phyloP scores from a whole-genome alignment of 345 rosid genomes.

The Iberis pinnata region DNA sequence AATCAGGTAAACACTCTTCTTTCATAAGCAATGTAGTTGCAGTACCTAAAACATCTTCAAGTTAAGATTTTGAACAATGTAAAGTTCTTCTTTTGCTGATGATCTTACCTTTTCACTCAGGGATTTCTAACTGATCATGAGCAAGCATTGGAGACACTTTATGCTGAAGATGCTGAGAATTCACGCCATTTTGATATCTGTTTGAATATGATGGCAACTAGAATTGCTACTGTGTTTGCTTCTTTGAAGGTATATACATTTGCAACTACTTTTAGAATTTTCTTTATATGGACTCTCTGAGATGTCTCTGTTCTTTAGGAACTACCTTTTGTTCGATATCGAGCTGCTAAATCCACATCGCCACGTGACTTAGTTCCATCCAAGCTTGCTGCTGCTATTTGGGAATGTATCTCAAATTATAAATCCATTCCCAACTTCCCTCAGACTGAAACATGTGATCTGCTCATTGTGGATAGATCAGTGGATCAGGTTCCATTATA shows the following conservation, averaged over 20 bases:
- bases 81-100: not conserved
- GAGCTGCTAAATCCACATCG: slow-evolving; percentile 42
- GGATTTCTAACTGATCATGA: slow-evolving; percentile 90
- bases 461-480: slow-evolving; percentile 86
- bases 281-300: no score
- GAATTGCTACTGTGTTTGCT: slow-evolving; percentile 88
- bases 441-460: slow-evolving; percentile 72
- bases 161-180: slow-evolving; percentile 49
- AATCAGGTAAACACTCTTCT: slow-evolving; percentile 47
- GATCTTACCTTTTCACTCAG: slow-evolving; percentile 37
- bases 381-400: slow-evolving; percentile 71
- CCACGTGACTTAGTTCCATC: slow-evolving; percentile 55
- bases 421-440: slow-evolving; percentile 88
- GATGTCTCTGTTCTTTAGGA: slow-evolving; percentile 39
- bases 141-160: slow-evolving; percentile 58
- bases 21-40: not conserved
- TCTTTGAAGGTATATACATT: slow-evolving; percentile 57
- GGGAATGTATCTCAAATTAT: slow-evolving; percentile 45
- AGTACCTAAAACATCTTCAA: not conserved
- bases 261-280: not conserved
- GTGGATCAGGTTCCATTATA: slow-evolving; percentile 80
- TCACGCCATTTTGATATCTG: slow-evolving; percentile 55
- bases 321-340: slow-evolving; percentile 74
- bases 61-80: not conserved
- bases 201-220: slow-evolving; percentile 70